These are phyloP conservation scores for Vigna reflexopilosa DNA, from an alignment of 306 rosid genomes.

Conservation along the genomic window DNA sequence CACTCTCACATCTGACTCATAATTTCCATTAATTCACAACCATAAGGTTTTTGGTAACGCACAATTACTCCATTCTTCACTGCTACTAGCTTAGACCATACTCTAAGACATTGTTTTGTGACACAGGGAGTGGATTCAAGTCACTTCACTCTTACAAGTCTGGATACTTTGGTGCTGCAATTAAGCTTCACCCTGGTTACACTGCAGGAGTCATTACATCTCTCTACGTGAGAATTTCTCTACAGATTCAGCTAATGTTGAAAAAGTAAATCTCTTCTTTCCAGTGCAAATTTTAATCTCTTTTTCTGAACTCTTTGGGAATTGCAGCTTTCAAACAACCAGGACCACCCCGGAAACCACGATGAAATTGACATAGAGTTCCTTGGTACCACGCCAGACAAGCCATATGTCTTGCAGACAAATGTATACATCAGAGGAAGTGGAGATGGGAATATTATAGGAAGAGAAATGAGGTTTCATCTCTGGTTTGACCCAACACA, in stretches of 20 bases:
- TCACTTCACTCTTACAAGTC: constrained; percentile 70
- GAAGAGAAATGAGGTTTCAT: constrained; percentile 85
- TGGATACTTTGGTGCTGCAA: constrained; percentile 85
- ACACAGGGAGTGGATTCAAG: constrained; percentile 92
- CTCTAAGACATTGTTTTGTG: background rate
- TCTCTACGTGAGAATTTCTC: constrained; percentile 66
- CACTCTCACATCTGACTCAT: background rate
- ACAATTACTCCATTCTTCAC: background rate
- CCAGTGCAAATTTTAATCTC: background rate
- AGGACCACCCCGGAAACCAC: constrained; percentile 83
- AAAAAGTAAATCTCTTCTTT: constrained; percentile 4
- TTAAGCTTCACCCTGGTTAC: constrained; percentile 87
- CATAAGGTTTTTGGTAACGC: background rate
- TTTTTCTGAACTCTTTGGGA: background rate
- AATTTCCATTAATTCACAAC: constrained; percentile 8
- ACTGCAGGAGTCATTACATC: constrained; percentile 97
- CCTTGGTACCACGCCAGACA: constrained; percentile 80
- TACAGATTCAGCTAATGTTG: constrained; percentile 3
- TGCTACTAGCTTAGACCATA: background rate
- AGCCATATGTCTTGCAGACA: constrained; percentile 92
- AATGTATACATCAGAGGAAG: constrained; percentile 89
- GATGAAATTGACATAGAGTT: constrained; percentile 96
- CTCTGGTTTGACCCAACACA: constrained; percentile 98
- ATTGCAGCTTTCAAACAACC: constrained; percentile 85
- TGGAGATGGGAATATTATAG: constrained; percentile 82